Base-by-base conservation (phyloP, 768 basidiomycete genomes). In the Boletus reticuloceps region DNA sequence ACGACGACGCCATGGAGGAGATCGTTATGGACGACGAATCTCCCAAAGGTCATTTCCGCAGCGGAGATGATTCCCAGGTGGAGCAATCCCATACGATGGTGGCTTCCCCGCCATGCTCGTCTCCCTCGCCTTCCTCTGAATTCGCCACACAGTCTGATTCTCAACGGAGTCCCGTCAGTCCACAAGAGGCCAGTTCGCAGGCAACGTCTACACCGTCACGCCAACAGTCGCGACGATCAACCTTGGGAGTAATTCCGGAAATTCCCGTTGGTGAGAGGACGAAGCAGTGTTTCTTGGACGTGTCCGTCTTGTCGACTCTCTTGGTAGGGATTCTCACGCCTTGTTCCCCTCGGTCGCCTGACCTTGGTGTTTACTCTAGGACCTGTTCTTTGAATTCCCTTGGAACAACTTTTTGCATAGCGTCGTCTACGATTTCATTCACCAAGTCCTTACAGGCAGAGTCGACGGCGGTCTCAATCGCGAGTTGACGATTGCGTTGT, bases 401-500 rank as follows among this genome's bases (percentile, higher is more conserved):
- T 93, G 91, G 88, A 98, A 99, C 73, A 98, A 98, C 68, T 98
- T 98, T 70, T 74, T 98, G 31, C 97, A 99, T 69, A 94, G 91
- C 64, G 88, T 94, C 31, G 93, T 97, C 17, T 98, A 98, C 67
- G 97, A 99, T 69, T 77, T 97, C 54, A 79, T 98, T 1, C 97
- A 98, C 67, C 97, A 98, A 70, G 87, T 98, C 43, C 79, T 99
- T 52, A 95, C 91, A 2, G 95, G 94, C 14, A 83, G 86, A 25
- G 81, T 94, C 20, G 90, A 94, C 16, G 77, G 78, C n/a, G 87
- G 91, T 5, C 79, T 84, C 49, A 97, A 97, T 64, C 84, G 91
- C 53, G 88, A 94, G 60, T 79, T 98, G 32, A 85, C 87, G 20
- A 74, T 95, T 9, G 79, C 89, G 2, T 77, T 98, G 31, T 97